Conservation (phyloP, 2,329 filamentous ascomycete species). For the Aureobasidium leucospermi region DNA sequence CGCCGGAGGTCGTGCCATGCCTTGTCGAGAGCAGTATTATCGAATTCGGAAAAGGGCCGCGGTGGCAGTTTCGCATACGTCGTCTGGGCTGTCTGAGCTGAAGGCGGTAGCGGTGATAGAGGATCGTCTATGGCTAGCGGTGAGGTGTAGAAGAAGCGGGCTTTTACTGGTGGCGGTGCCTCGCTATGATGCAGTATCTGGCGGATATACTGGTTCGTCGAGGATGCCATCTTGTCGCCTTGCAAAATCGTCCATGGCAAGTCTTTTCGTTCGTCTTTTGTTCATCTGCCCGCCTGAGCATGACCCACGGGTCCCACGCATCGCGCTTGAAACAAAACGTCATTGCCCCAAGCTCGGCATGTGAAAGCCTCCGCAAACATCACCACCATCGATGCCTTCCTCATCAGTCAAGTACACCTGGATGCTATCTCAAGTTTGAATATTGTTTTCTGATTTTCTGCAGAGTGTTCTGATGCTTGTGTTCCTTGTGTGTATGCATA, state of each 20-base stretch:
- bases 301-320: not conserved
- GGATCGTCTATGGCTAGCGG: conserved; percentile 32
- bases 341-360: conserved; percentile 2
- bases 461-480: not conserved
- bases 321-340: not conserved
- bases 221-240: conserved; percentile 6
- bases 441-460: not conserved
- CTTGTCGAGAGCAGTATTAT: conserved; percentile 29
- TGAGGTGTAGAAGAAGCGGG: conserved; percentile 32
- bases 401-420: not conserved
- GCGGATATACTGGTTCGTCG: conserved; percentile 38
- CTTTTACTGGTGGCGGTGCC: conserved; percentile 27
- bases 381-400: not conserved
- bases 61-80: conserved; percentile 23
- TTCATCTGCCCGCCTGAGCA: conserved; percentile 10
- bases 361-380: conserved; percentile 1
- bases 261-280: not conserved
- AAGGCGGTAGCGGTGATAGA: conserved; percentile 30
- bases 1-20: conserved; percentile 29
- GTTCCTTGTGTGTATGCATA: not conserved
- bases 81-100: conserved; percentile 19
- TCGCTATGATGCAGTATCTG: conserved; percentile 35
- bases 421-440: too few relatives aligned
- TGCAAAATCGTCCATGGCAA: not conserved
- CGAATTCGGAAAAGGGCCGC: conserved; percentile 31